Conservation (phyloP, 1,284 basidiomycete species). For the Moniliella sp. region DNA sequence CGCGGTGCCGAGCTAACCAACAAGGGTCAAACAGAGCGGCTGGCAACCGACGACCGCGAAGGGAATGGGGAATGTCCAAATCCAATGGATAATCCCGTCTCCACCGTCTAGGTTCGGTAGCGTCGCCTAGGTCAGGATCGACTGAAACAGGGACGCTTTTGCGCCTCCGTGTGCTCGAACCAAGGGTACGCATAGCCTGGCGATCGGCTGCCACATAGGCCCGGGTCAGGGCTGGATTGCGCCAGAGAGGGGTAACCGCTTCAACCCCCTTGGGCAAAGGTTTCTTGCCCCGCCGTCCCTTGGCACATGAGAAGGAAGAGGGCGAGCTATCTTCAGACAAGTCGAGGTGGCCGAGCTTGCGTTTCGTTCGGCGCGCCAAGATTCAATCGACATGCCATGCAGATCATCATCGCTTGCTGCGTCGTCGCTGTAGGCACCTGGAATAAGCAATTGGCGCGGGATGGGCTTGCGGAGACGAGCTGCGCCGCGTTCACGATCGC, state of each 20-base stretch:
- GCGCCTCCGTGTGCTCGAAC: too few species aligned
- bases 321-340: too few species aligned
- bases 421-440: constrained; percentile 14
- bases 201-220: constrained; percentile 15
- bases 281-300: too few species aligned
- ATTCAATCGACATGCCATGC: constrained; percentile 10
- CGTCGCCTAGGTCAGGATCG: too few species aligned
- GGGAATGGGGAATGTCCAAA: constrained; percentile 11
- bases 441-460: constrained; percentile 11
- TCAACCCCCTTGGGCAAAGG: too few species aligned
- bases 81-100: constrained; percentile 13
- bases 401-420: constrained; percentile 18
- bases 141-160: too few species aligned
- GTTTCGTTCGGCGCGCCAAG: constrained; percentile 10
- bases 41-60: constrained; percentile 11
- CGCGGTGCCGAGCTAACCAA: constrained; percentile 10
- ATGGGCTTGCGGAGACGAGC: constrained; percentile 9
- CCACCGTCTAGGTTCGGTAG: too few species aligned
- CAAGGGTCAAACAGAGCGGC: constrained; percentile 10
- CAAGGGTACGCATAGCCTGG: constrained; percentile 13
- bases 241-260: constrained; percentile 14
- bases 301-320: too few species aligned
- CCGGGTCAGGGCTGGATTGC: constrained; percentile 12
- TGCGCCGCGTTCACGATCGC: constrained; percentile 15
- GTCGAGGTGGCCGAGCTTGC: constrained; percentile 11